Conservation (phyloP, 1,284 basidiomycete species). For the Apiotrichum domesticum region DNA sequence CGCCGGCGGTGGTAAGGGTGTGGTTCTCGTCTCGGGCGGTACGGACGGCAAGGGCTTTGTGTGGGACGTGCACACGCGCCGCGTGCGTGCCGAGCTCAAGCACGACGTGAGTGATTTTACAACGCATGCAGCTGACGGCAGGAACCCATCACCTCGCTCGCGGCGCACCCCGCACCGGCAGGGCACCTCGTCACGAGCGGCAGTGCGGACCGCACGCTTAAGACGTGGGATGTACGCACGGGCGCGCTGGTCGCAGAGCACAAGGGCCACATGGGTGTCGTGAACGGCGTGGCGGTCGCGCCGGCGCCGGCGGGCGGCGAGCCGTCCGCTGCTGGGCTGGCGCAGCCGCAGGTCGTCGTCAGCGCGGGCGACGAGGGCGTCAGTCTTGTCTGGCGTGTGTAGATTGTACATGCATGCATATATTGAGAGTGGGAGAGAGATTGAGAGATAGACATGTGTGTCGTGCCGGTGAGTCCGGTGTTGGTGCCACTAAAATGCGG, state of each 20-base stretch:
- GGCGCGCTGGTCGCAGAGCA: slow-evolving; percentile 72
- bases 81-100: slow-evolving; percentile 68
- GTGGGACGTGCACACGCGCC: slow-evolving; percentile 85
- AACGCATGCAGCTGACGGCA: slow-evolving; percentile 41
- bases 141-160: slow-evolving; percentile 77
- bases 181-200: slow-evolving; percentile 71
- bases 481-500: too few relatives aligned
- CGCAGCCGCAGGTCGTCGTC: slow-evolving; percentile 54
- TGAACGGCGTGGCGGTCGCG: slow-evolving; percentile 69
- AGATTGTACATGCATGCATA: slow-evolving; percentile 3
- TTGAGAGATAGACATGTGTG: too few relatives aligned
- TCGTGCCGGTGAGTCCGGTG: too few relatives aligned
- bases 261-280: slow-evolving; percentile 73
- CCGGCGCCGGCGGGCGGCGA: slow-evolving; percentile 26
- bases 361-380: slow-evolving; percentile 81
- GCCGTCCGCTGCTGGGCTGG: slow-evolving; percentile 33
- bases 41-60: slow-evolving; percentile 92
- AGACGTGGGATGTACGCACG: slow-evolving; percentile 88
- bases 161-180: slow-evolving; percentile 61
- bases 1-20: slow-evolving; percentile 53
- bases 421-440: not conserved
- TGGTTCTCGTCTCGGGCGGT: slow-evolving; percentile 72
- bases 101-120: slow-evolving; percentile 58
- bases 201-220: slow-evolving; percentile 76
- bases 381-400: slow-evolving; percentile 60